Evolutionary conservation across 1,284 basidiomycete species (phyloP), one percentile per base, ranked within the genome.

Genomic region (Tilletiaria anomala): DNA sequence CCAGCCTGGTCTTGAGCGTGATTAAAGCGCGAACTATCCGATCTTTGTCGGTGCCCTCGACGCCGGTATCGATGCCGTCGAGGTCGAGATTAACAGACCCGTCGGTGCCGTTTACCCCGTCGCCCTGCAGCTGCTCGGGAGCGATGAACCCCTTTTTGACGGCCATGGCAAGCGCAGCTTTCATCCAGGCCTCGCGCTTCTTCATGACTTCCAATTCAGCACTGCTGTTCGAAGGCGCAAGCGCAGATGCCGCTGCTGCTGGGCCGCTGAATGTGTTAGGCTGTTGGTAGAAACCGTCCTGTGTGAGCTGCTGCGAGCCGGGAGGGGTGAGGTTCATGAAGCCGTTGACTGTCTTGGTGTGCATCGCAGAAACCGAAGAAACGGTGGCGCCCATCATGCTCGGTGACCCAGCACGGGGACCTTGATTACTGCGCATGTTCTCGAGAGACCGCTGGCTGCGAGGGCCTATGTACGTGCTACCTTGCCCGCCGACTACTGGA

Each of bases 1-100:
- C 82, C 64, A 82, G 80, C 66, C 91, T 82, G 58, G 87, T 80
- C 71, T 93, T 94, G 61, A 94, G 77, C 57, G 76, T 77, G 47
- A 93, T 70, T 5, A 85, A 73, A 60, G 83, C 75, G 54, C 86
- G 82, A 5, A 78, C 72, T 43, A 82, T 71, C 52, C 76, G 76
- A 43, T 70, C 64, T 47, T 69, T 54, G 56, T 70, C 65, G 22
- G 53, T 61, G 35, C 54, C 59, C 40, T 56, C 26, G 67, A 49
- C 48, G 43, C 2, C 45, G 24, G 15, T 26, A 14, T 16, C 20
- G 29, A 36, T 19, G 15, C 22, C 19, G 29, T 35, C 32, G 20
- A 39, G 21, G 14, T 17, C 22, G 45, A 10, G 43, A 23, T 6
- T 18, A 20, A 22, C 48, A 55, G 16, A 51, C 58, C 35, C 40